Evolutionary conservation across 31 red algal species (phyloP).

Genomic region (Bonnemaisonia californica): DNA sequence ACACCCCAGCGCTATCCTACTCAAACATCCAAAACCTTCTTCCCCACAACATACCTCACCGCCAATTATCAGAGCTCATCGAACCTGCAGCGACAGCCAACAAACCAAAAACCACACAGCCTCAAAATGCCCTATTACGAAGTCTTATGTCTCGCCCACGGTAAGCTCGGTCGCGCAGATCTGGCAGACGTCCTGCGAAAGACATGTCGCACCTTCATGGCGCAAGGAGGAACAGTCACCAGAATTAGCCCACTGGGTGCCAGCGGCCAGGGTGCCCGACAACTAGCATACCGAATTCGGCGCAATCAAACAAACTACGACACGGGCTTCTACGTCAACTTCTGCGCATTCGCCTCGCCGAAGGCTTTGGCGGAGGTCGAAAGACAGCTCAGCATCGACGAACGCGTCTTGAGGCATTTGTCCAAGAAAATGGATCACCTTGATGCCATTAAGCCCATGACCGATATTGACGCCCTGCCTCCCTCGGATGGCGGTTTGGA

Average conservation of each 20-base stretch:
- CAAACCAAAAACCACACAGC: too few species aligned
- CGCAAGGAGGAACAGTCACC: constrained; percentile 59
- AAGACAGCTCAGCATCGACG: constrained; percentile 69
- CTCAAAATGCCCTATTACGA: constrained; percentile 82
- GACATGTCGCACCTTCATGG: constrained; percentile 64
- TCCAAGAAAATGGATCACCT: constrained; percentile 12
- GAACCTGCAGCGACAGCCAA: too few species aligned
- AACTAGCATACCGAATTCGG: constrained; percentile 76
- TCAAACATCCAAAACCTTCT: too few species aligned
- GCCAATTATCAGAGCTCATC: too few species aligned
- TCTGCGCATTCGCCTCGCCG: constrained; percentile 77
- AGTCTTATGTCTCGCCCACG: constrained; percentile 66
- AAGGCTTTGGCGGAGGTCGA: constrained; percentile 54
- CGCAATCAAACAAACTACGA: constrained; percentile 69
- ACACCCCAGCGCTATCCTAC: too few species aligned
- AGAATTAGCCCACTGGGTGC: constrained; percentile 58
- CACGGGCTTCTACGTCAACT: constrained; percentile 64
- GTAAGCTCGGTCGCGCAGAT: constrained; percentile 41
- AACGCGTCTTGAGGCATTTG: constrained; percentile 49
- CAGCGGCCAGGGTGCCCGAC: constrained; percentile 55
- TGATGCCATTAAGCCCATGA: constrained; percentile 27
- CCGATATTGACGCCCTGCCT: constrained; percentile 37
- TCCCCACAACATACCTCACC: too few species aligned
- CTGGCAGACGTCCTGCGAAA: constrained; percentile 58
- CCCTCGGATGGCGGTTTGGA: constrained; percentile 8